phyloP scores from a whole-genome alignment of 768 basidiomycete species.

The Leccinum ochraceum region DNA sequence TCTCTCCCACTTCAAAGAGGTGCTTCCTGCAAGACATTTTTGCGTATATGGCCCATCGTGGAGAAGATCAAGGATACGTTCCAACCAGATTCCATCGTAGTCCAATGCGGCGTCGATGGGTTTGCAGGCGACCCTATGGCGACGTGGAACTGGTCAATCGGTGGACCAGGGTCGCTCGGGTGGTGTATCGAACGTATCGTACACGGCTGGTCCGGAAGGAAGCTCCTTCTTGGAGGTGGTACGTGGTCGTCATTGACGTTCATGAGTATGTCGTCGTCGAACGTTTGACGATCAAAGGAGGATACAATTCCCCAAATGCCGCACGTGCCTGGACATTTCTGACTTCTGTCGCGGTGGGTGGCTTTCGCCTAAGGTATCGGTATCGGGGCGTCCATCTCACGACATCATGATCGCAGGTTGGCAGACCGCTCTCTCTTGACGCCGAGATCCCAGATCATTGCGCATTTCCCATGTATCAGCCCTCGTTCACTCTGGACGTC shows the following conservation, averaged over 20 bases:
- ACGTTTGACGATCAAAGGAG: slow-evolving; percentile 50
- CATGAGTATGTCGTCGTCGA: not conserved
- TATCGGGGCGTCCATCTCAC: not conserved
- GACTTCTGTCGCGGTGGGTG: slow-evolving; percentile 71
- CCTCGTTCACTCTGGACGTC: slow-evolving; percentile 81
- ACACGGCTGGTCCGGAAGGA: slow-evolving; percentile 57
- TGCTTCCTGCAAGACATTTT: slow-evolving; percentile 63
- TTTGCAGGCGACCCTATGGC: slow-evolving; percentile 82
- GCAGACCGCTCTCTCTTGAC: slow-evolving; percentile 54
- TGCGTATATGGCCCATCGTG: slow-evolving; percentile 62
- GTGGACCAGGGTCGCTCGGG: slow-evolving; percentile 59
- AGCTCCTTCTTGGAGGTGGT: slow-evolving; percentile 80
- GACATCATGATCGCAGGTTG: slow-evolving; percentile 42
- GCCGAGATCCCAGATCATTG: slow-evolving; percentile 74
- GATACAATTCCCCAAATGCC: slow-evolving; percentile 81
- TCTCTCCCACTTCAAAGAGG: slow-evolving; percentile 79
- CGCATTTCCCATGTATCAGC: slow-evolving; percentile 71
- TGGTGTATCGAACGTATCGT: slow-evolving; percentile 62
- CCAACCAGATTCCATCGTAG: slow-evolving; percentile 72
- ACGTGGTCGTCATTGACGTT: slow-evolving; percentile 15
- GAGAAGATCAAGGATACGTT: slow-evolving; percentile 62
- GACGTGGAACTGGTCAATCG: slow-evolving; percentile 71
- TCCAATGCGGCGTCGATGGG: slow-evolving; percentile 89
- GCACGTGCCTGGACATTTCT: slow-evolving; percentile 87
- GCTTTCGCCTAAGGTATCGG: not conserved